These are phyloP conservation scores for Fraxinus albicans DNA, from an alignment of 305 asterid species.

Conservation along the genomic window DNA sequence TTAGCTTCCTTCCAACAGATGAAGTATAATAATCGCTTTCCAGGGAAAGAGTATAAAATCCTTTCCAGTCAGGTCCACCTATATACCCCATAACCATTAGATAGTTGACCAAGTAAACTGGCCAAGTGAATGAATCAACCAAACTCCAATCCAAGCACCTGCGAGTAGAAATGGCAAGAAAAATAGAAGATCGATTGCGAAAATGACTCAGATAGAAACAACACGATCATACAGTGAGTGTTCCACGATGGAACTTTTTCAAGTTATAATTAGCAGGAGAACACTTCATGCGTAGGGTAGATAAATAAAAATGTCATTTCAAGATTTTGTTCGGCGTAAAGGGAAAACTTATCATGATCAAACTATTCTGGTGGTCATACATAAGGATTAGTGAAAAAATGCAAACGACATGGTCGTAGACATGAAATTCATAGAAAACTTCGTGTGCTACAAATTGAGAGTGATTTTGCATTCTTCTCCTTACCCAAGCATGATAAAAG, in stretches of 20 bases:
- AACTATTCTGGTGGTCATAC: background rate
- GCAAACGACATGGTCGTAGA: background rate
- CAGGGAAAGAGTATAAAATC: slow-evolving; percentile 57
- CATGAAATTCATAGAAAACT: slow-evolving; percentile 2
- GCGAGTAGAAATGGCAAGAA: slow-evolving; percentile 26
- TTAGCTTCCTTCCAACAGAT: slow-evolving; percentile 67
- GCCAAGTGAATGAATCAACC: slow-evolving; percentile 93
- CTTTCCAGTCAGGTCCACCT: slow-evolving; percentile 63
- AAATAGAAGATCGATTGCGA: background rate
- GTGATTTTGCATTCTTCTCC: slow-evolving; percentile 14
- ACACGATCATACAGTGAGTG: slow-evolving; percentile 1
- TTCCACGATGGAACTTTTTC: background rate
- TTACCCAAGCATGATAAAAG: slow-evolving; percentile 6
- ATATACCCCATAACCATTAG: slow-evolving; percentile 56
- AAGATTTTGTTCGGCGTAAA: slow-evolving; percentile 1
- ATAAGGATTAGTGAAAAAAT: background rate
- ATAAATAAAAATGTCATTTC: background rate
- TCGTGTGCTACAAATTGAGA: background rate
- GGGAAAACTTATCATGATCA: background rate
- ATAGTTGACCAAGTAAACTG: slow-evolving; percentile 69
- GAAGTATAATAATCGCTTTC: slow-evolving; percentile 75
- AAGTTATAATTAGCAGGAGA: slow-evolving; percentile 11
- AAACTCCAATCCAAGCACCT: slow-evolving; percentile 88
- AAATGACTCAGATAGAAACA: slow-evolving; percentile 7
- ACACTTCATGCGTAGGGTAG: background rate